Percentiles rank a stretch among this genome's conserved stretches.
phyloP scores from a whole-genome alignment of 108 stramenopile genomes.

The Cyclotella baltica region DNA sequence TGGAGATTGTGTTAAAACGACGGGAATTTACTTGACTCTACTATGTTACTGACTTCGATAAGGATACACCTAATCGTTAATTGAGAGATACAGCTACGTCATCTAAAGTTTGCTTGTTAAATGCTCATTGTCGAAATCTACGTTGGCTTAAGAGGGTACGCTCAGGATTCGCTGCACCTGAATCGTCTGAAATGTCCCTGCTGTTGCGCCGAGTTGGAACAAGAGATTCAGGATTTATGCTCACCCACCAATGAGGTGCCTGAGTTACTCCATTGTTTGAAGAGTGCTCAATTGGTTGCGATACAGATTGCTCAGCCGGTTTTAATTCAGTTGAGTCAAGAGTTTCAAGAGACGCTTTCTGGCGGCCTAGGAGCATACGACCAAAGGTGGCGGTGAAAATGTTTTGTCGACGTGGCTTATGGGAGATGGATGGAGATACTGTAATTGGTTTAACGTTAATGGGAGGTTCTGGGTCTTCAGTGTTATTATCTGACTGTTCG shows the following conservation, averaged over 20 bases:
- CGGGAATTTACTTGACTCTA: no score
- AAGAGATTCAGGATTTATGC: slow-evolving; percentile 7
- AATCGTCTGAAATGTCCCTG: no score
- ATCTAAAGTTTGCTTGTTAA: no score
- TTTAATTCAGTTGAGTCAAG: background rate
- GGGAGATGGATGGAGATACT: background rate
- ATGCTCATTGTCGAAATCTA: no score
- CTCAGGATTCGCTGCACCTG: no score
- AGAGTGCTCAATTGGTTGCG: no score
- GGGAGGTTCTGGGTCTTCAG: background rate
- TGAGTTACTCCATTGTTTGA: background rate
- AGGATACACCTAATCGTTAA: no score
- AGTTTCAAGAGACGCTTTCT: background rate
- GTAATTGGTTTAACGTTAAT: background rate
- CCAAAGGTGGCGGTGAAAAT: background rate
- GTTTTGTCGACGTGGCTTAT: background rate
- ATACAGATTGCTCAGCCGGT: background rate
- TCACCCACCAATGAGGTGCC: background rate
- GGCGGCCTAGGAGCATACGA: background rate
- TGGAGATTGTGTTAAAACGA: no score
- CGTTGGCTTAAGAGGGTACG: no score
- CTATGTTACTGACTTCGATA: no score
- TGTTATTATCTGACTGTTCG: background rate
- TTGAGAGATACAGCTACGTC: no score
- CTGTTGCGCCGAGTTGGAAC: slow-evolving; percentile 6